Evolutionary conservation across 225 moss, liverwort and hornwort genomes (phyloP).

Genomic region (Lunularia cruciata): DNA sequence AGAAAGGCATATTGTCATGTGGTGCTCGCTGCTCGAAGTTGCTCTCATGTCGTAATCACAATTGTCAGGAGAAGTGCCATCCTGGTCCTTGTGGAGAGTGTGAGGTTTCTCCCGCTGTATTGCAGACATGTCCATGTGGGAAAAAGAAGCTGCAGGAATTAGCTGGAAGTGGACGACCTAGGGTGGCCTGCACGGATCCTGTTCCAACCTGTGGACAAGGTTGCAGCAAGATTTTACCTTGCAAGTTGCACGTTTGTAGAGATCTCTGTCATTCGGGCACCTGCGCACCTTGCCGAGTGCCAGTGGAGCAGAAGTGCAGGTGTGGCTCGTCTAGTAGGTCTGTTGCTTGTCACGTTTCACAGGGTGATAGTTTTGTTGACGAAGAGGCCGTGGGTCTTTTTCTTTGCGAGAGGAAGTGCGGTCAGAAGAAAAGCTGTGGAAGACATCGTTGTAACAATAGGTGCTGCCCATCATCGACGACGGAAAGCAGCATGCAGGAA

Average conservation of each 20-base stretch:
- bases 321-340: conserved; percentile 76
- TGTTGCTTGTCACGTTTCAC: conserved; percentile 65
- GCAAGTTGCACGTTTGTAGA: conserved; percentile 70
- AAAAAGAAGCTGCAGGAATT: conserved; percentile 58
- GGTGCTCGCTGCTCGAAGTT: conserved; percentile 57
- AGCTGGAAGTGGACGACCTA: conserved; percentile 33
- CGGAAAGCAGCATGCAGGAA: conserved; percentile 27
- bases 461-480: conserved; percentile 63
- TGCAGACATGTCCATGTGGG: conserved; percentile 87
- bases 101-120: conserved; percentile 71
- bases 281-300: conserved; percentile 69
- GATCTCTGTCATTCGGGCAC: conserved; percentile 70
- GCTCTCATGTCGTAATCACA: conserved; percentile 74
- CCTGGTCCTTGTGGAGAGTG: conserved; percentile 86
- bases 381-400: conserved; percentile 52
- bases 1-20: conserved; percentile 73
- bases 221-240: conserved; percentile 60
- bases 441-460: conserved; percentile 83
- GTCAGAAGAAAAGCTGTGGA: conserved; percentile 81
- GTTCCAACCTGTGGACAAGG: conserved; percentile 73
- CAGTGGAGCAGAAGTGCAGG: conserved; percentile 78
- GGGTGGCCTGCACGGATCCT: conserved; percentile 65
- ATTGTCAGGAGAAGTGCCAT: conserved; percentile 80
- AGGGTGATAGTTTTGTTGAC: conserved; percentile 29
- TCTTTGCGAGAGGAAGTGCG: conserved; percentile 88